Base-by-base conservation (phyloP, 83 land plant species). In the Picea engelmannii region DNA sequence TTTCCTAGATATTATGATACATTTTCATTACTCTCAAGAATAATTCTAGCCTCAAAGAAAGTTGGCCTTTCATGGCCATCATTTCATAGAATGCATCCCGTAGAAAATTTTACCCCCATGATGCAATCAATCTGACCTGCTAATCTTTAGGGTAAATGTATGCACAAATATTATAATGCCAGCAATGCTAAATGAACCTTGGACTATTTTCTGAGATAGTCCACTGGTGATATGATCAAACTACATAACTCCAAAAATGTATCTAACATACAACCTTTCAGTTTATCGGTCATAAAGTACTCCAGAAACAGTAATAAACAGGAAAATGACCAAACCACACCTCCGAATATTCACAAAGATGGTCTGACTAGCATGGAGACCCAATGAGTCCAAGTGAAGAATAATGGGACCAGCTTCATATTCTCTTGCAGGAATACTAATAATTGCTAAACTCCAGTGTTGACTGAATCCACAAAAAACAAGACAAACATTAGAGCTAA, bases 391-490 rank as follows among this genome's bases (percentile, higher is more conserved):
- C 83, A 95, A 79, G 81, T 95, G 95, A 78, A 95, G 93, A 27
- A 95, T 82, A 18, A 91, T 86, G 13, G 94, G 94, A 17, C 88
- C 89, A 6, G 71, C 78, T 78, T 89, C 91, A 67, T 87, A 90
- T 82, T 87, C 95, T 69, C 82, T 85, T 40, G 83, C 82, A 20
- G 95, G 93, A 20, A 91, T 82, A 65, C 92, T 89, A 18, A 95
- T 87, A 73, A 95, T 95, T 52, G 85, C 91, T 86, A 95, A 87
- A 85, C 97, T 95, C 97, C 97, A 95, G 64, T 95, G 97, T 42
- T 38, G 49, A 31, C 86, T 84, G 85, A 25, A 69, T 5, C 2
- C 76, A 73, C 76, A 73, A 73, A 7, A 73, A 9, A 73, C 12
- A 44, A 73, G 58, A 8, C 42, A 73, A 73, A 73, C 7, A 21